Evolutionary conservation across 148 eudicot genomes (phyloP).

Genomic region (Spergularia bocconei): DNA sequence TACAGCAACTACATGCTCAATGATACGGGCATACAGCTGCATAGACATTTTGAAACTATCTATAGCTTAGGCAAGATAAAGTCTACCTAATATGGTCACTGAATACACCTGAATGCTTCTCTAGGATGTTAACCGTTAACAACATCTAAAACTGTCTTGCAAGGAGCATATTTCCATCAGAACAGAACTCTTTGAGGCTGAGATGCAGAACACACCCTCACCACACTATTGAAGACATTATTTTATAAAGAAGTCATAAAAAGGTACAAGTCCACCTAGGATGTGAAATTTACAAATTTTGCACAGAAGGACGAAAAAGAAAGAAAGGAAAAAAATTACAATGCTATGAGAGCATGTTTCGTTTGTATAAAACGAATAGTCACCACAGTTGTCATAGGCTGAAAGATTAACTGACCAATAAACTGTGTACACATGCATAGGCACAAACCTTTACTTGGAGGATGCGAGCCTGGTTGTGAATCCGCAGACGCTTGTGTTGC

Average conservation of each 20-base stretch:
- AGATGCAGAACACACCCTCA: not conserved
- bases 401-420: not conserved
- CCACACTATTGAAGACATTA: not conserved
- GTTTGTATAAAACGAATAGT: not conserved
- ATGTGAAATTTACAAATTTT: not conserved
- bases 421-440: not conserved
- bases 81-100: no score
- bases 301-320: not conserved
- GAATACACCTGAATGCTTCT: no score
- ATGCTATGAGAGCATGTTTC: not conserved
- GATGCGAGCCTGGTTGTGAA: conserved; percentile 43
- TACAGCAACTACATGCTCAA: conserved; percentile 1
- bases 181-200: not conserved
- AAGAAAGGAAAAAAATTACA: no score
- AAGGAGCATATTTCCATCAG: not conserved
- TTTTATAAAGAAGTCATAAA: not conserved
- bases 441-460: conserved; percentile 50
- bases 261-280: not conserved
- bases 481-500: conserved; percentile 51
- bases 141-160: not conserved
- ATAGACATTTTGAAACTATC: no score
- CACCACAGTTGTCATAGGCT: not conserved
- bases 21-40: not conserved
- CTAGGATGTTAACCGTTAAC: not conserved
- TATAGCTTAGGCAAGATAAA: no score